phyloP scores from a whole-genome alignment of 2,329 filamentous ascomycete species.

The Colletotrichum trifolii region DNA sequence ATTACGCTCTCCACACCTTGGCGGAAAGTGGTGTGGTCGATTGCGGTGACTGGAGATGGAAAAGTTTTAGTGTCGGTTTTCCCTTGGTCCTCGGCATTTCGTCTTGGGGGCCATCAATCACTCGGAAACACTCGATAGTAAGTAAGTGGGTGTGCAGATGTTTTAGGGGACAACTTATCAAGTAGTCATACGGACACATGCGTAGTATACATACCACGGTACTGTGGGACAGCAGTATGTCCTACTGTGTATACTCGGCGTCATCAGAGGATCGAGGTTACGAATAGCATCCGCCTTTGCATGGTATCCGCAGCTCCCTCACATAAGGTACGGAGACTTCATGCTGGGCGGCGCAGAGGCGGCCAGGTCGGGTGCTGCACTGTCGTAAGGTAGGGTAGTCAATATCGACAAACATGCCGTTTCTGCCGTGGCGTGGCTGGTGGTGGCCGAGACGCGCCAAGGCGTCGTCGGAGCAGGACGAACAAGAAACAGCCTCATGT shows the following conservation, averaged over 20 bases:
- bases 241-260: no score
- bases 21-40: slow-evolving; percentile 21
- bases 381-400: slow-evolving; percentile 29
- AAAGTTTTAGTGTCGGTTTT: no score
- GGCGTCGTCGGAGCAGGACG: slow-evolving; percentile 32
- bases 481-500: slow-evolving; percentile 47
- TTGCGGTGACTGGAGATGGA: background rate
- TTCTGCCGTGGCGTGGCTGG: slow-evolving; percentile 9
- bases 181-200: no score
- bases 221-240: no score
- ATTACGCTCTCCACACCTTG: slow-evolving; percentile 32
- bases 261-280: background rate
- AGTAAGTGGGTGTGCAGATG: background rate
- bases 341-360: background rate
- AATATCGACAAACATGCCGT: slow-evolving; percentile 34
- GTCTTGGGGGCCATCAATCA: no score
- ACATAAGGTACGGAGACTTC: slow-evolving; percentile 28
- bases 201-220: no score
- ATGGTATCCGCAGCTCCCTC: background rate
- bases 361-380: slow-evolving; percentile 9
- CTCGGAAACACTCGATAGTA: no score
- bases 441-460: slow-evolving; percentile 6
- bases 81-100: no score
- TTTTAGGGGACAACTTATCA: background rate
- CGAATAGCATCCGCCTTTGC: slow-evolving; percentile 24